Conservation (phyloP, 768 basidiomycete species). For the Boletus eberwhitei region DNA sequence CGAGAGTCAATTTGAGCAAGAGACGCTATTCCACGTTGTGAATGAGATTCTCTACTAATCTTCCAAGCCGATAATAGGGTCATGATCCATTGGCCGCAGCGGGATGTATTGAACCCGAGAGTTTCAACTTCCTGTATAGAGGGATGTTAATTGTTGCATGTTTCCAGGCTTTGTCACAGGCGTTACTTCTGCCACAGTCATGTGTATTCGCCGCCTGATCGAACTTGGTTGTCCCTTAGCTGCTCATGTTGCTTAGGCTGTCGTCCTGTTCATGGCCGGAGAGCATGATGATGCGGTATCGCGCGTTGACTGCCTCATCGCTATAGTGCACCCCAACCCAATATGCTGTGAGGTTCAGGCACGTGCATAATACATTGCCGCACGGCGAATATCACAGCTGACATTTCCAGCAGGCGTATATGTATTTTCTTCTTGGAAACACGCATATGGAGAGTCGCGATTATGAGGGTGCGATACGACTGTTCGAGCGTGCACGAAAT, state of each 20-base stretch:
- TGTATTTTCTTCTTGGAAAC: neutral
- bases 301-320: neutral
- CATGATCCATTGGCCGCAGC: no score
- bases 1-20: neutral
- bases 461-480: neutral
- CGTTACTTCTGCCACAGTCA: no score
- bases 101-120: neutral
- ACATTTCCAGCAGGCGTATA: neutral
- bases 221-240: no score
- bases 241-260: neutral
- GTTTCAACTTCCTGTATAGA: neutral
- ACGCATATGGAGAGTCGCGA: neutral
- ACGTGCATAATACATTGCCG: neutral
- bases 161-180: no score
- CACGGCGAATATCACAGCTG: neutral
- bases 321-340: neutral
- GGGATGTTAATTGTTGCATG: neutral
- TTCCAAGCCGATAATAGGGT: neutral
- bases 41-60: neutral
- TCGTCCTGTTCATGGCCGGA: neutral
- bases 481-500: neutral
- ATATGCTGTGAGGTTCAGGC: neutral
- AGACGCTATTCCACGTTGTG: no score
- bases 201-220: neutral
- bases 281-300: neutral